Base-by-base conservation (phyloP, 352 stramenopile genomes). In the Globisporangium uncinulatum region DNA sequence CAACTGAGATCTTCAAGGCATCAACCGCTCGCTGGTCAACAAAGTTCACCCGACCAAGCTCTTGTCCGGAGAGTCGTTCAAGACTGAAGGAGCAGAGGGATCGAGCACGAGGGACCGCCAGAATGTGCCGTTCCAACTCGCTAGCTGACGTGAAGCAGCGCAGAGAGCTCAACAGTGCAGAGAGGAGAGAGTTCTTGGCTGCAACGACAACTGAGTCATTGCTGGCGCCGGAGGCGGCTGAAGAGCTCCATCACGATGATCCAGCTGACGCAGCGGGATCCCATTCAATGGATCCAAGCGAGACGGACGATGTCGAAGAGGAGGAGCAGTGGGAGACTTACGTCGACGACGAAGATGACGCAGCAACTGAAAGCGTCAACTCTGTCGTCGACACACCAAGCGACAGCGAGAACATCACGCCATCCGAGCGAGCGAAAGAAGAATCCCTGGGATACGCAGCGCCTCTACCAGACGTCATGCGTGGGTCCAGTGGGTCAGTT, bases 281-380 rank as follows among this genome's bases (percentile, higher is more conserved):
- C 19, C 1, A 44, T 17, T 15, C 56, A 9, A 10, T 10, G 3
- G 7, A 4, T 5, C 9, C 17, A 5, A 9, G n/a, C 42, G 37
- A 49, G 20, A 9, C 7, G 21, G 44, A 41, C 11, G 45, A 54
- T 5, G 37, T 13, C 13, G 36, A 57, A 11, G 50, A 50, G 20
- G 36, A 57, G 17, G 50, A 50, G 20, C 8, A 54, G 17, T 58
- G 43, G 57, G 36, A 55, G 11, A 54, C 17, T 34, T 53, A 62
- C 42, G 20, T 51, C 8, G 37, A 54, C 8, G 31, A 11, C 14
- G 37, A 43, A 4, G 50, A 57, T n/a, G 31, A 57, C n/a, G 51
- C 11, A 24, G 51, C 11, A 24, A 6, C 17, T 39, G 34, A 39
- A 39, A 39, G 34, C 34, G 34, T 7, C 34, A 39, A 39, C 34